These are phyloP conservation scores for Kodamaea kaohsiungensis DNA, from an alignment of 805 yeast species.

Conservation along the genomic window DNA sequence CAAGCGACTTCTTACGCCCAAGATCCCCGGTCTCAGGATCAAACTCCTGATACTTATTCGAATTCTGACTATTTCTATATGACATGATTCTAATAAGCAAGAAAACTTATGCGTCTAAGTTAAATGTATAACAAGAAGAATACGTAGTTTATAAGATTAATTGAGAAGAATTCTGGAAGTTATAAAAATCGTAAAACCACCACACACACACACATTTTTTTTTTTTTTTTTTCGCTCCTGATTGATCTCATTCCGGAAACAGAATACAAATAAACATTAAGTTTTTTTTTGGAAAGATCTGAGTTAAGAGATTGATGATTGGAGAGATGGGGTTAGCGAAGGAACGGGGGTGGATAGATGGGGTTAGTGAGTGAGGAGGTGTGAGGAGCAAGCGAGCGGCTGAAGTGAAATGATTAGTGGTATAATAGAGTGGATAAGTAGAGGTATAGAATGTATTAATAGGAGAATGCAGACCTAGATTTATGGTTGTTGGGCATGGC, in stretches of 20 bases:
- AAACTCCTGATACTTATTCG: slow-evolving; percentile 36
- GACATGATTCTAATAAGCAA: slow-evolving; percentile 23
- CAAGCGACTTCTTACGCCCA: slow-evolving; percentile 65
- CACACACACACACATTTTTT: not conserved
- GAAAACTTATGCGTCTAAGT: not conserved
- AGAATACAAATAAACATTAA: not conserved
- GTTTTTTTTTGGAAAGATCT: not conserved
- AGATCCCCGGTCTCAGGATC: slow-evolving; percentile 43
- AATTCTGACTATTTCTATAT: slow-evolving; percentile 25
- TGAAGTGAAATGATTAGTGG: no score
- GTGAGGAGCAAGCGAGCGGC: not conserved
- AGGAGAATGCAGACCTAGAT: not conserved
- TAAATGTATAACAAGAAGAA: not conserved
- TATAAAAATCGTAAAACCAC: not conserved
- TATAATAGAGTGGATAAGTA: no score
- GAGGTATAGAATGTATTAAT: no score
- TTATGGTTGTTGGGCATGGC: not conserved
- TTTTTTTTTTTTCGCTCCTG: not conserved
- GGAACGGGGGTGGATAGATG: not conserved
- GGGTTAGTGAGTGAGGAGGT: not conserved
- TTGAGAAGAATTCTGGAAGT: not conserved
- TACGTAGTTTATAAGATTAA: not conserved
- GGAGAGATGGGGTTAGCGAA: not conserved
- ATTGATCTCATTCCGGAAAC: not conserved
- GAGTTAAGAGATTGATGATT: not conserved